Base-by-base conservation (phyloP, 148 eudicot genomes). In the Vaccinium darrowii region DNA sequence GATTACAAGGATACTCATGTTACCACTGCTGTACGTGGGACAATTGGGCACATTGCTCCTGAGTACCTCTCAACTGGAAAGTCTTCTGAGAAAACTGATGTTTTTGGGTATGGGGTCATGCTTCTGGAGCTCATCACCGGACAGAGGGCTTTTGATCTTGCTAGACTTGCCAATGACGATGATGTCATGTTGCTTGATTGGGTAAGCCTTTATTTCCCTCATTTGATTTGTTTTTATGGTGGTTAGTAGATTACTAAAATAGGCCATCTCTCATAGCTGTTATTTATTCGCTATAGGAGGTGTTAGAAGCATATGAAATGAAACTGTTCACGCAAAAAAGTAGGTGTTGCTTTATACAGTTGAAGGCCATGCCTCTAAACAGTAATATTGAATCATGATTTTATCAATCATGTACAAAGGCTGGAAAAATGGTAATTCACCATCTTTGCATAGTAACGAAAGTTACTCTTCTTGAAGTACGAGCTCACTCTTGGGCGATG, bases 41-140 rank as follows among this genome's bases (percentile, higher is more conserved):
- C 93, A 0, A 89, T 90, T 56, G 95, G 95, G 25, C 95, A 91
- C 80, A 91, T 92, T 57, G 95, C 95, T 39, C 95, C 93, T 0
- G 95, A 92, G 78, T 91, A 92, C 84, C 84, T 92, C 14, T 90
- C 92, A 76, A 88, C 91, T 9, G 93, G 95, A 21, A 91, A 86
- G 78, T 91, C 91, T 67, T 91, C 93, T 15, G 95, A 92, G 83
- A 92, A 92, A 84, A 91, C 92, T 16, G 95, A 92, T 88, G 90
- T 90, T 60, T 92, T 91, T 78, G 93, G 95, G 5, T 92, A 91
- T 72, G 95, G 95, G 19, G 87, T 91, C 58, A 92, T 90, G 95
- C 95, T 92, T 89, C 88, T 92, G 80, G 95, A 92, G 89, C 92
- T 92, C 73, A 87, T 91, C 57, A 91, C 93, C 19, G 95, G 95